Evolutionary conservation across 371 early-diverging fungal species (phyloP), one percentile per base, ranked within the genome.

Genomic region (Rhizomucor miehei): DNA sequence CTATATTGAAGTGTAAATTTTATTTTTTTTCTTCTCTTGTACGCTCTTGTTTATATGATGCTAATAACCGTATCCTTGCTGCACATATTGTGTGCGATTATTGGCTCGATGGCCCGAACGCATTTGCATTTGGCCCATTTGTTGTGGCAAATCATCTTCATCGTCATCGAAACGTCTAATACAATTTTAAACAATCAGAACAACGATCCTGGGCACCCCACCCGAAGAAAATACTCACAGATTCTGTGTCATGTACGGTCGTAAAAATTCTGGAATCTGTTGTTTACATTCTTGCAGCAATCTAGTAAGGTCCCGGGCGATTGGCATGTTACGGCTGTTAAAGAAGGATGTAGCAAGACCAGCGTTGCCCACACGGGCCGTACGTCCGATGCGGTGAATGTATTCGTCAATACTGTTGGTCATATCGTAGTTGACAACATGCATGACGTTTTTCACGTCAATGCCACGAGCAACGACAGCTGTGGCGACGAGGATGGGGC

Each of bases 391-490:
- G 17, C 94, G 80, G 51, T 93, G 93, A 41, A 92, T 86, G 59
- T 90, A 93, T 48, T 90, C 91, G 54, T 94, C 91, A 57, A 89
- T 84, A 36, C 80, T 76, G 37, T 71, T 73, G 34, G 88, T 80
- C 52, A 94, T 67, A 63, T 95, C 94, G 62, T 83, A 94, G 62
- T 94, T 92, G 51, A 95, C 81, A 9, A 94, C 90, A 48, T 88
- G 89, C 74, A 87, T 89, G 10, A 94, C 87, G 53, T 88, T 82
- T 44, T 82, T 80, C 16, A 96, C 84, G 65, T 96, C 95, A 46
- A 95, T 71, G 54, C 98, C 98, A 67, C 98, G 83, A 6, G 95
- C 89, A 24, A 92, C 96, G 12, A 98, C 92, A 17, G 94, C 94
- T 0, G 97, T 98, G 25, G 94, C 95, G 14, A 97, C 90, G 29